Conservation (phyloP, 768 basidiomycete species). For the Russula dissimulans region DNA sequence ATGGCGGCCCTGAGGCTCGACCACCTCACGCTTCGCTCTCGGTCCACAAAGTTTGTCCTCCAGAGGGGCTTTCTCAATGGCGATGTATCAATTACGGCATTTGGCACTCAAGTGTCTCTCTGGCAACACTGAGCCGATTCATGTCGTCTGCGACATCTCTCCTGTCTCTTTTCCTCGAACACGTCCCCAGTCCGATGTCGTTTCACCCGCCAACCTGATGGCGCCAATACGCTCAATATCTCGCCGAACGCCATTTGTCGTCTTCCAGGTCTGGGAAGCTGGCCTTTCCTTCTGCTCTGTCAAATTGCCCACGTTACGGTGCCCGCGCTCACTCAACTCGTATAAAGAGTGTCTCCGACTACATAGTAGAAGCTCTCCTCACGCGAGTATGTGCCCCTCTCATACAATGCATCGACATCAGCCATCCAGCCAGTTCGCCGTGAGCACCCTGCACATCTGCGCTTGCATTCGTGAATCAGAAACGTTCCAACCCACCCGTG, state of each 20-base stretch:
- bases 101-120: constrained; percentile 3
- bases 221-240: neutral
- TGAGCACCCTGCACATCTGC: neutral
- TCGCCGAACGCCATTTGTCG: neutral
- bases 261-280: constrained; percentile 2
- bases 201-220: constrained; percentile 6
- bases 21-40: constrained; percentile 1
- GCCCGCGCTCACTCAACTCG: constrained; percentile 3
- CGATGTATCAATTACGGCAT: neutral
- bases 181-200: neutral
- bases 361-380: constrained; percentile 4
- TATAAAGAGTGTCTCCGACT: constrained; percentile 1
- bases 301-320: neutral
- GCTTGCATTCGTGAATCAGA: neutral
- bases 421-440: constrained; percentile 5
- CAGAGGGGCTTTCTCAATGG: constrained; percentile 3
- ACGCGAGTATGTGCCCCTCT: neutral
- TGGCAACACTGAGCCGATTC: neutral
- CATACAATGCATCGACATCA: constrained; percentile 1
- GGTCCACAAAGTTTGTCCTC: constrained; percentile 4
- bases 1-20: neutral
- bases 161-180: constrained; percentile 9
- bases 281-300: neutral
- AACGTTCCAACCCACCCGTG: neutral
- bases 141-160: constrained; percentile 4